Percentiles rank a stretch among this genome's conserved stretches.
Conservation (phyloP, 164 flowering plant species). For the Magnolia sinica region DNA sequence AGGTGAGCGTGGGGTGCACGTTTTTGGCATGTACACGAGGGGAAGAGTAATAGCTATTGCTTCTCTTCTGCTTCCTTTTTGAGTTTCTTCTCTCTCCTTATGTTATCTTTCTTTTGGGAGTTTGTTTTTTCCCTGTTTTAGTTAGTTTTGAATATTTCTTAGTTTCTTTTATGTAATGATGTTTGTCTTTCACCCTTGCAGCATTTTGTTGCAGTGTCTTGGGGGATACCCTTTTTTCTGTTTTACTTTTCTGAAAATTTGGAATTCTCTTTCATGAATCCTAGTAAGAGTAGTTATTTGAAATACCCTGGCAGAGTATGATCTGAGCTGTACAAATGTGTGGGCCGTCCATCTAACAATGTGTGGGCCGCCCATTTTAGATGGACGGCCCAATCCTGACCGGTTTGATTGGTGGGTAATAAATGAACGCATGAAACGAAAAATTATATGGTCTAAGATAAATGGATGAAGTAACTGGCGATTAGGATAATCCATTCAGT, state of each 20-base stretch:
- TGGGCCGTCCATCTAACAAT: no score
- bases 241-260: not conserved
- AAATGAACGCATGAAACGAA: no score
- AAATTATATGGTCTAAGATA: no score
- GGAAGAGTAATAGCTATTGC: constrained; percentile 28
- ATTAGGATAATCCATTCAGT: no score
- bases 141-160: not conserved
- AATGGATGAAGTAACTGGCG: no score
- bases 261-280: no score
- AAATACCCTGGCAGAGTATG: no score
- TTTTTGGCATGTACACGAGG: constrained; percentile 29
- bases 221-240: constrained; percentile 2
- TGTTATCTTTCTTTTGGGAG: not conserved
- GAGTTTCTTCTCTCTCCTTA: not conserved
- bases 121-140: not conserved
- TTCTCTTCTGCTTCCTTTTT: not conserved
- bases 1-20: constrained; percentile 43
- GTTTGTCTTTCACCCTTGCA: constrained; percentile 1
- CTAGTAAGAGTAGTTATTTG: no score
- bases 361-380: no score
- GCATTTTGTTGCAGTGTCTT: constrained; percentile 1
- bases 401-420: no score
- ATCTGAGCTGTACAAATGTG: no score
- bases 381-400: no score
- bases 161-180: not conserved